Conservation (phyloP, 371 early-diverging fungal species). For the Mucor ambiguus region DNA sequence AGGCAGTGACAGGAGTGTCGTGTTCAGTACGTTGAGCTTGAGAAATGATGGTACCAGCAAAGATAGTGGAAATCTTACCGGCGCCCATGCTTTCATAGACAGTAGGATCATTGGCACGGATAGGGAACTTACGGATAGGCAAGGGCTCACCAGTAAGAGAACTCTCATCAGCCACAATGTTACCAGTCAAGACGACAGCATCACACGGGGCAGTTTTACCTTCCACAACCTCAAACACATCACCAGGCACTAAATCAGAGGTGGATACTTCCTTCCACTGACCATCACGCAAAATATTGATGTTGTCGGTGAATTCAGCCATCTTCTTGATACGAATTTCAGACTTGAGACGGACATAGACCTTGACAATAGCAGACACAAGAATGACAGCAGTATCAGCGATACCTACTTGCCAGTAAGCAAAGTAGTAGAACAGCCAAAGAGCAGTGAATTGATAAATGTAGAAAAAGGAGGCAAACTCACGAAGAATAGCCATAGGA, state of each 20-base stretch:
- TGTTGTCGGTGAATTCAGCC: slow-evolving; percentile 62
- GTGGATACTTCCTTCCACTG: slow-evolving; percentile 57
- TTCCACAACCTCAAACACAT: slow-evolving; percentile 64
- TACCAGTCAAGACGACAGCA: slow-evolving; percentile 68
- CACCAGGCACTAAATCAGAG: slow-evolving; percentile 71
- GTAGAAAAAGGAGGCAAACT: slow-evolving; percentile 78
- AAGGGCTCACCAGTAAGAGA: slow-evolving; percentile 72
- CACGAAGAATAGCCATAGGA: slow-evolving; percentile 56
- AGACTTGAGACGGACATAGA: slow-evolving; percentile 61
- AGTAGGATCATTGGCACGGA: slow-evolving; percentile 39
- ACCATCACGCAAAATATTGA: slow-evolving; percentile 53
- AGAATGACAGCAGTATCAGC: slow-evolving; percentile 75
- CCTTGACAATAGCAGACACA: slow-evolving; percentile 72
- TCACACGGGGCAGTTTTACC: slow-evolving; percentile 70
- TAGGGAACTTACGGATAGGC: slow-evolving; percentile 65
- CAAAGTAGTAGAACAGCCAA: slow-evolving; percentile 75
- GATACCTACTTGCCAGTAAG: slow-evolving; percentile 75
- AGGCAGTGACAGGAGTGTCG: slow-evolving; percentile 44
- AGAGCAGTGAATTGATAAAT: slow-evolving; percentile 78
- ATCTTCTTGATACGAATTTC: slow-evolving; percentile 69
- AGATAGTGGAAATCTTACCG: slow-evolving; percentile 59
- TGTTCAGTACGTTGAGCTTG: slow-evolving; percentile 40
- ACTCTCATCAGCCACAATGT: slow-evolving; percentile 73
- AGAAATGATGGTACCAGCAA: slow-evolving; percentile 52
- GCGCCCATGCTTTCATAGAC: slow-evolving; percentile 39